Conservation (phyloP, 2,329 filamentous ascomycete species). For the Byssothecium circinans region DNA sequence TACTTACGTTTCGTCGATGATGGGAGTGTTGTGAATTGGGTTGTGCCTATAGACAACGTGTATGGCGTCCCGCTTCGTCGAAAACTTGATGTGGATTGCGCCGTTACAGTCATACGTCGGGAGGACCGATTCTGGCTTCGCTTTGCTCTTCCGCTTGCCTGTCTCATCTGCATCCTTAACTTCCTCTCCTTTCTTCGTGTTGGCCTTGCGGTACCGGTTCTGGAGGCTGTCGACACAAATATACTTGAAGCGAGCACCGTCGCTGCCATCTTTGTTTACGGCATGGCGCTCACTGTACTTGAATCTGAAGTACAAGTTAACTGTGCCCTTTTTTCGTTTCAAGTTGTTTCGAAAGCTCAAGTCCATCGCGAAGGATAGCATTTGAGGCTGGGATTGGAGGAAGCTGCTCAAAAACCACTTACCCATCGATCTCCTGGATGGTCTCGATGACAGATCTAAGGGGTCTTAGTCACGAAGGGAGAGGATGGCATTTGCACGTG, state of each 20-base stretch:
- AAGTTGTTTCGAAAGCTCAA: neutral
- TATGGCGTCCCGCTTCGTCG: conserved; percentile 36
- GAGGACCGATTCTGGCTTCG: neutral
- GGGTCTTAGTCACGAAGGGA: conserved; percentile 6
- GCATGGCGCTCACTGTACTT: conserved; percentile 37
- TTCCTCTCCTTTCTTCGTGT: conserved; percentile 24
- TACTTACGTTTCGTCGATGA: neutral
- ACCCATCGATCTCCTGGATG: conserved; percentile 34
- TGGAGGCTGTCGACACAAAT: conserved; percentile 39
- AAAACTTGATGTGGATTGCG: conserved; percentile 40
- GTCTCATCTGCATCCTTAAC: conserved; percentile 12
- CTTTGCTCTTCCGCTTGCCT: conserved; percentile 4
- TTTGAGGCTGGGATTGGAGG: neutral
- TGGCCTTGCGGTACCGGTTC: conserved; percentile 31
- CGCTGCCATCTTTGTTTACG: conserved; percentile 29
- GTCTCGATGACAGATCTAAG: conserved; percentile 31
- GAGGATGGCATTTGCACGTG: neutral
- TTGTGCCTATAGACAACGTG: conserved; percentile 43
- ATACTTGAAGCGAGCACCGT: conserved; percentile 37
- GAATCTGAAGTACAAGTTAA: conserved; percentile 15
- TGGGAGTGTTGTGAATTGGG: conserved; percentile 27
- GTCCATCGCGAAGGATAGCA: neutral
- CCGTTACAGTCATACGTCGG: conserved; percentile 39
- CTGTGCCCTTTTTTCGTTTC: neutral
- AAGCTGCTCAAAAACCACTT: neutral